Base-by-base conservation (phyloP, 2,329 filamentous ascomycete genomes). In the Xylaria sp. region DNA sequence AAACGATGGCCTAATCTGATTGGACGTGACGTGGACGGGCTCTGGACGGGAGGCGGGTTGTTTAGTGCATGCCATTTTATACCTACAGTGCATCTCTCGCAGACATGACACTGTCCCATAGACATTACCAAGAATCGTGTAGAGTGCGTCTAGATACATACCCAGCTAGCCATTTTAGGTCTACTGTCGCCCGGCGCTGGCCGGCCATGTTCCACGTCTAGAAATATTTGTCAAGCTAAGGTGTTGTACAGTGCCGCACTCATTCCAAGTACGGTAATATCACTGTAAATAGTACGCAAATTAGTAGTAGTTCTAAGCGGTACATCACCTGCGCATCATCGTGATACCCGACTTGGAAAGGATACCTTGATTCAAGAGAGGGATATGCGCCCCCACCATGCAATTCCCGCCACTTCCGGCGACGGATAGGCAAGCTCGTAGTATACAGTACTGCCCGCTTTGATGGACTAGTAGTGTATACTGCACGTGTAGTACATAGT, bases 341-440 rank as follows among this genome's bases (percentile, higher is more conserved):
- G 20, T 25, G 52, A 63, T 34, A 52, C 28, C 7, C 50, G 51
- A 44, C 46, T 54, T 55, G 60, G 56, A 10, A 44, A 60, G 63
- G 50, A 55, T 37, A 61, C 46, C 50, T 65, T 34, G 61, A 41
- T 54, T 55, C 34, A 66, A 50, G 57, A 54, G 50, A 41, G 32
- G 15, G 23, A 56, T 41, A 66, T 28, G 54, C 15, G 37, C 46
- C 67, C 62, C 67, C 68, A 56, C 60, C 56, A 34, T 5, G 61
- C 25, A 68, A 68, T 70, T 72, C 68, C 70, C 70, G 70, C 62
- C 61, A 54, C 25, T 68, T 70, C 70, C 70, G 70, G 58, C 28
- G 37, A 57, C 32, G 46, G 39, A 13, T 32, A 28, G 10, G n/a
- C 23, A 44, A 23, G n/a, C 54, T 25, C 23, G 4, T 7, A 32